Evolutionary conservation across 2,329 filamentous ascomycete genomes (phyloP).

Genomic region (Westerdykella sp.): DNA sequence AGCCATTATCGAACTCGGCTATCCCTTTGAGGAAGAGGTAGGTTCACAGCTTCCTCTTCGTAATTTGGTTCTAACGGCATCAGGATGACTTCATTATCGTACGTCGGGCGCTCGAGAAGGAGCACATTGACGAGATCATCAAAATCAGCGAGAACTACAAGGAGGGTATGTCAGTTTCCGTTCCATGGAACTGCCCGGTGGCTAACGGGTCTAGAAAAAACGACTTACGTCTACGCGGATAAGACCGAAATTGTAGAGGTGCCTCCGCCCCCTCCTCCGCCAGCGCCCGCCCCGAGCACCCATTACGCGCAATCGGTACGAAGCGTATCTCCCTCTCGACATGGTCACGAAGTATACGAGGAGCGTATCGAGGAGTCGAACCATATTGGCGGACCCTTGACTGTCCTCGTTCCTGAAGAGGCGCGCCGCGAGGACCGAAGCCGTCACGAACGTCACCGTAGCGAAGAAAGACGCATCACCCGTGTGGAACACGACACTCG

Average conservation of each 20-base stretch:
- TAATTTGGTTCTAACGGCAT: conserved; percentile 21
- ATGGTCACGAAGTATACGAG: conserved; percentile 31
- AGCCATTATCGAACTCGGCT: conserved; percentile 76
- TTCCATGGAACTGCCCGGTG: not conserved
- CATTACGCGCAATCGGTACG: conserved; percentile 32
- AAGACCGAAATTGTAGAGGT: conserved; percentile 10
- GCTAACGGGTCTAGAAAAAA: conserved; percentile 22
- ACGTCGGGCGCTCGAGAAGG: conserved; percentile 75
- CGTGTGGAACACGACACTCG: conserved; percentile 19
- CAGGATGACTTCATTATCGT: conserved; percentile 77
- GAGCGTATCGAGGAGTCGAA: conserved; percentile 44
- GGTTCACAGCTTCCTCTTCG: conserved; percentile 17
- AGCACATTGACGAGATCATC: conserved; percentile 87
- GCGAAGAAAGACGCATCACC: conserved; percentile 15
- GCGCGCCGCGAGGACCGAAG: conserved; percentile 3
- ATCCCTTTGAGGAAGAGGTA: conserved; percentile 83
- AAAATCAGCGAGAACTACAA: conserved; percentile 71
- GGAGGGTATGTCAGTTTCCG: conserved; percentile 34
- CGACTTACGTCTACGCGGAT: conserved; percentile 33
- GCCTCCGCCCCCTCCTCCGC: conserved; percentile 8
- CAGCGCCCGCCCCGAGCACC: conserved; percentile 15
- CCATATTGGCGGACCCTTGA: conserved; percentile 42
- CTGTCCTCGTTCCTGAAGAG: conserved; percentile 47
- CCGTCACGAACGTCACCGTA: not conserved
- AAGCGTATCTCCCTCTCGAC: conserved; percentile 26